Evolutionary conservation across 768 basidiomycete genomes (phyloP).

Genomic region (Lyophyllum atratum): DNA sequence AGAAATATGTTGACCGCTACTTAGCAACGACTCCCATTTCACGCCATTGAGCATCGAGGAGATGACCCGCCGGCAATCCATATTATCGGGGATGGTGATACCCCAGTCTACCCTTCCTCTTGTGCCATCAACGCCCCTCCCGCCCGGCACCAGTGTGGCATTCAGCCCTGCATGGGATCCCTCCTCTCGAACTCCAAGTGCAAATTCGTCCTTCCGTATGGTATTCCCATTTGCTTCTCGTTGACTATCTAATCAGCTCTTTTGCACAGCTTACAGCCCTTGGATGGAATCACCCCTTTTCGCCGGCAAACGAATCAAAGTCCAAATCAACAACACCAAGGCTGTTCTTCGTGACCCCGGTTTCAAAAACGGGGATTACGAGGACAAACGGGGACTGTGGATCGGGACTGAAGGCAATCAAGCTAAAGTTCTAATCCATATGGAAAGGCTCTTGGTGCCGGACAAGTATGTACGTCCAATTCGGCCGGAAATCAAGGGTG

Average conservation of each 20-base stretch:
- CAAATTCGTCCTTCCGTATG: neutral
- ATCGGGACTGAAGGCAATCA: neutral
- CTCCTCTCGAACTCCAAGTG: conserved; percentile 4
- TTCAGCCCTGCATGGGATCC: conserved; percentile 8
- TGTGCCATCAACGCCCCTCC: conserved; percentile 4
- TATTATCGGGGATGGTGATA: neutral
- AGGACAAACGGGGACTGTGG: neutral
- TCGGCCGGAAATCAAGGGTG: neutral
- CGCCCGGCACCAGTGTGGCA: neutral
- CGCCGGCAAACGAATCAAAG: neutral
- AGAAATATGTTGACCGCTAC: too few relatives aligned
- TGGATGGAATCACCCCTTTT: neutral
- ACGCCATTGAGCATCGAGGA: too few relatives aligned
- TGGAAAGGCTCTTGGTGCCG: neutral
- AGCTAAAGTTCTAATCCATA: neutral
- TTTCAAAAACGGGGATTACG: neutral
- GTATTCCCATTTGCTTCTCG: too few relatives aligned
- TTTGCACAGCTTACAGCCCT: neutral
- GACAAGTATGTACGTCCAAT: neutral
- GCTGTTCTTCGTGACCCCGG: neutral
- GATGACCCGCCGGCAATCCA: neutral
- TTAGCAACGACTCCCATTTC: too few relatives aligned
- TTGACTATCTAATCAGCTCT: too few relatives aligned
- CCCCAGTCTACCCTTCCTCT: neutral
- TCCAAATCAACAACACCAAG: neutral